A percentile compares a stretch with the other conserved stretches of the same genome.
These are phyloP conservation scores for Macroventuria anomochaeta DNA, from an alignment of 2,329 filamentous ascomycete genomes.

Conservation along the genomic window DNA sequence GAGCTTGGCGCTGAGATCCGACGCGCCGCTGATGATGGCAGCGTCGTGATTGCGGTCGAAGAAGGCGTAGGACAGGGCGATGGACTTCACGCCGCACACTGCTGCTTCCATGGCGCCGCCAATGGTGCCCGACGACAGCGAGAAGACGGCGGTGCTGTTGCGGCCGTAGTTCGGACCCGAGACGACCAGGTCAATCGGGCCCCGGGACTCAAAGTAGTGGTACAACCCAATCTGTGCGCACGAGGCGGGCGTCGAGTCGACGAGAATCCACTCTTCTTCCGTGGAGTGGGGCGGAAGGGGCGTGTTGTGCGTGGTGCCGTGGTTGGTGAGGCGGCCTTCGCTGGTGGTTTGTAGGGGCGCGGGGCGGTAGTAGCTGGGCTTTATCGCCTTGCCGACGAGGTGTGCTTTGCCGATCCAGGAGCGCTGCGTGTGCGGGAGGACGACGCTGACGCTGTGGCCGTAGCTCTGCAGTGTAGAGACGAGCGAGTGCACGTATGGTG, in stretches of 20 bases:
- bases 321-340: constrained; percentile 46
- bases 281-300: constrained; percentile 42
- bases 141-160: constrained; percentile 59
- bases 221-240: constrained; percentile 58
- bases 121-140: constrained; percentile 57
- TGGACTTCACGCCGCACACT: constrained; percentile 60
- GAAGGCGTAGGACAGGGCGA: constrained; percentile 91
- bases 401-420: constrained; percentile 99
- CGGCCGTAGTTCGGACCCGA: constrained; percentile 59
- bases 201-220: constrained; percentile 54
- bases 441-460: constrained; percentile 88
- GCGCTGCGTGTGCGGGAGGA: constrained; percentile 87
- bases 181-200: constrained; percentile 56
- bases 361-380: constrained; percentile 81
- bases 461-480: constrained; percentile 60
- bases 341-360: constrained; percentile 58
- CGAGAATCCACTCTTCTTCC: constrained; percentile 58
- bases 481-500: constrained; percentile 57
- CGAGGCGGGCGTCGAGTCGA: constrained; percentile 57
- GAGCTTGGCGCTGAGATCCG: constrained; percentile 73
- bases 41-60: constrained; percentile 85
- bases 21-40: constrained; percentile 78
- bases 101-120: constrained; percentile 59
- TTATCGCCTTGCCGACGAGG: constrained; percentile 87
- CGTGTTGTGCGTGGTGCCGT: constrained; percentile 43